Conservation (phyloP, 2,329 filamentous ascomycete species). For the Sporothrix pseudoabietina region DNA sequence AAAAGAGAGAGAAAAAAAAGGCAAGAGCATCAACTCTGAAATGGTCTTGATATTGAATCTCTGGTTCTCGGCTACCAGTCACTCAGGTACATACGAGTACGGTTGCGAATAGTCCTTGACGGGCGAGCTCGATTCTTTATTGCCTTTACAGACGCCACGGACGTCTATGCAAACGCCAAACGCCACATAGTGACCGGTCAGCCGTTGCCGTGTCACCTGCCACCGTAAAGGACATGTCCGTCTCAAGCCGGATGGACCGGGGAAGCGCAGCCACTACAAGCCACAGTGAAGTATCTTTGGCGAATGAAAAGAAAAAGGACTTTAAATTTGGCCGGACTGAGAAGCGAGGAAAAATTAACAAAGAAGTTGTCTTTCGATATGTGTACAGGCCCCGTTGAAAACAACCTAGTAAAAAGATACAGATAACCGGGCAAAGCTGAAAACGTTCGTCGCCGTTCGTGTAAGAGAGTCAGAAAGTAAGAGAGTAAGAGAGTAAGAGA, state of each 20-base stretch:
- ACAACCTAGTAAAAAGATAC: background rate
- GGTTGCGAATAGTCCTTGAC: background rate
- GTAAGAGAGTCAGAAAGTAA: background rate
- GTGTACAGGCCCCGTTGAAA: background rate
- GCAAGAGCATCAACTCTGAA: background rate
- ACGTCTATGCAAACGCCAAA: background rate
- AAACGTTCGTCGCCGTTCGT: background rate
- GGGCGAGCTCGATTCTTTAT: background rate
- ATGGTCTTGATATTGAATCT: background rate
- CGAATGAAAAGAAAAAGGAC: background rate
- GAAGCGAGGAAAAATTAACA: background rate
- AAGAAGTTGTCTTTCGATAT: too few species aligned
- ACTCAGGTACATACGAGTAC: background rate
- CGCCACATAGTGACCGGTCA: conserved; percentile 3
- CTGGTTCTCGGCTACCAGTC: background rate
- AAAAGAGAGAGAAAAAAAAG: background rate
- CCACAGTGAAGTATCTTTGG: background rate
- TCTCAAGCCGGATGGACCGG: background rate
- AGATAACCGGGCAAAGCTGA: background rate
- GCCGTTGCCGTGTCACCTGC: conserved; percentile 14
- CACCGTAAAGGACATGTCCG: background rate
- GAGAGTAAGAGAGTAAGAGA: background rate
- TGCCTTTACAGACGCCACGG: background rate
- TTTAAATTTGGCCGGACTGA: background rate
- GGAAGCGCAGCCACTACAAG: background rate